phyloP scores from a whole-genome alignment of 2,329 filamentous ascomycete species.

The Fusarium incarnatum region DNA sequence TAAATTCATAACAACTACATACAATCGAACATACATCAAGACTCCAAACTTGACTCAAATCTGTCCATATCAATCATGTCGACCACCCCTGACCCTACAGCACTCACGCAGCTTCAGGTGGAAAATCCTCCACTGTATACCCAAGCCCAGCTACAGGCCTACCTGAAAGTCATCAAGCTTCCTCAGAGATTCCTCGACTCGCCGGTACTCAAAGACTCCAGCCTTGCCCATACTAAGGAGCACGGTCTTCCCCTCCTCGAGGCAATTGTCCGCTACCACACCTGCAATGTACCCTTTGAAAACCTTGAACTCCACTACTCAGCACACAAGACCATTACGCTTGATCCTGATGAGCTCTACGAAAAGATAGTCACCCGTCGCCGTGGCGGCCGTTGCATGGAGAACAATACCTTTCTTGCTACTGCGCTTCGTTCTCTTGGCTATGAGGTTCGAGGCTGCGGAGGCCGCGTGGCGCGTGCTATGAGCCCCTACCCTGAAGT shows the following conservation, averaged over 20 bases:
- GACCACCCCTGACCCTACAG: background rate
- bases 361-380: background rate
- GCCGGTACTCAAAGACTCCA: background rate
- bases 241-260: background rate
- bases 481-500: background rate
- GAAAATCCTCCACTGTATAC: background rate
- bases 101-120: background rate
- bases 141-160: background rate
- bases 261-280: background rate
- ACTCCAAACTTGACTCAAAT: too few species aligned
- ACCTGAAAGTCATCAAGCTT: background rate
- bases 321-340: background rate
- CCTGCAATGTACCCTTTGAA: constrained; percentile 3
- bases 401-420: background rate
- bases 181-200: background rate
- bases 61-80: background rate
- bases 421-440: background rate
- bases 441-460: background rate
- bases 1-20: too few species aligned
- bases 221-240: background rate
- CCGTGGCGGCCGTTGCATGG: background rate
- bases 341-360: background rate
- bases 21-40: too few species aligned
- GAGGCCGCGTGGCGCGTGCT: background rate
- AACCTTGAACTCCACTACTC: constrained; percentile 4